Percentiles rank a stretch among this genome's conserved stretches.
Evolutionary conservation across 441 rosid genomes (phyloP).

Genomic region (Pelargonium australe): DNA sequence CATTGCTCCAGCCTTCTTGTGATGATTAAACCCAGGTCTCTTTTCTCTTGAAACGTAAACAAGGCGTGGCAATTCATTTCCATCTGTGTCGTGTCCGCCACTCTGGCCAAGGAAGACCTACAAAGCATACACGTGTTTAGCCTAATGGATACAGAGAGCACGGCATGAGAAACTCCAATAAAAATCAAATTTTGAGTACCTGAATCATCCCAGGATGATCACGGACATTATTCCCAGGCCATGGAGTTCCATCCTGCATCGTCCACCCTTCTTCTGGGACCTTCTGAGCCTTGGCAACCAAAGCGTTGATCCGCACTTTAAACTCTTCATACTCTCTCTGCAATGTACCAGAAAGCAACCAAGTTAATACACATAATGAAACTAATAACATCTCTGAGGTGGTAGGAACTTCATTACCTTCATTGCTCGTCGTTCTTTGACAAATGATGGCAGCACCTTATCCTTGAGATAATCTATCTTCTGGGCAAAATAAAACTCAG

Average conservation of each 20-base stretch:
- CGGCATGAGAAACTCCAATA: no score
- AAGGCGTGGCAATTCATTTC: slow-evolving; percentile 57
- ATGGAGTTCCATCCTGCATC: slow-evolving; percentile 74
- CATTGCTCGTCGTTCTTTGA: slow-evolving; percentile 68
- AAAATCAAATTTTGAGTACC: slow-evolving; percentile 21
- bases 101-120: slow-evolving; percentile 66
- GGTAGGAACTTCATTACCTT: slow-evolving; percentile 36
- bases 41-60: slow-evolving; percentile 63
- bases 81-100: slow-evolving; percentile 52
- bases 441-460: slow-evolving; percentile 50
- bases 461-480: slow-evolving; percentile 56
- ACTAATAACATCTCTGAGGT: not conserved
- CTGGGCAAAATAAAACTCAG: slow-evolving; percentile 62
- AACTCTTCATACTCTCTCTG: slow-evolving; percentile 72
- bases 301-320: slow-evolving; percentile 58
- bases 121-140: slow-evolving; percentile 1
- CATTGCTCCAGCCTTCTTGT: slow-evolving; percentile 63
- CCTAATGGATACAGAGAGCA: no score
- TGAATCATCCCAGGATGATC: slow-evolving; percentile 79
- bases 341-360: slow-evolving; percentile 7
- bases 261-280: slow-evolving; percentile 68
- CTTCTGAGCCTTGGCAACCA: slow-evolving; percentile 58
- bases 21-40: slow-evolving; percentile 45
- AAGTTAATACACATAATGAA: slow-evolving; percentile 5
- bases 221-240: slow-evolving; percentile 62